Base-by-base conservation (phyloP, 2,329 filamentous ascomycete species). In the Fusarium equiseti region DNA sequence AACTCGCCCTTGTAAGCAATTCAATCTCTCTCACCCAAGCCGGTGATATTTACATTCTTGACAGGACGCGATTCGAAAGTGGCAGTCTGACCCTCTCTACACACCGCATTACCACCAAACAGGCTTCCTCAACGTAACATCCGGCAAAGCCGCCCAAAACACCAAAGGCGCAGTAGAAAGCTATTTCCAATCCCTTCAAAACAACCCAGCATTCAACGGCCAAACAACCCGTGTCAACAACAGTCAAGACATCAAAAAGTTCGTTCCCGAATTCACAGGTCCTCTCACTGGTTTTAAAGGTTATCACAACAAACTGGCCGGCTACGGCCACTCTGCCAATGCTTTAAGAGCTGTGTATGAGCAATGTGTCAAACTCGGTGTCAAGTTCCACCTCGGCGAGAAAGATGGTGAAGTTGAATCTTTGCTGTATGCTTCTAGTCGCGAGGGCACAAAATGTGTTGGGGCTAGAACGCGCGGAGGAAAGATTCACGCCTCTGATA, bases 51-150 rank as follows among this genome's bases (percentile, higher is more conserved):
- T n/a, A n/a, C n/a, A n/a, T n/a, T n/a, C n/a, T n/a, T n/a, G n/a
- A n/a, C 20, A 69, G 67, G 38, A 71, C 6, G 57, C 67, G 0
- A 70, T 70, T 1, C 62, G 62, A 2, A 68, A 68, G 10, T 70
- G 67, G 67, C 67, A 70, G 3, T 63, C 62, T 3, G 67, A 70
- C 12, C 67, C 67, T 0, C 49, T 70, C 3, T 70, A 70, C 20
- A 32, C 26, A 4, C 67, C 67, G 0, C 53, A 71, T 12, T 70
- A 70, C 12, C 66, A 71, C 5, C 51, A 70, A 38, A 70, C 67
- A 10, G 67, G 67, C 4, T 70, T 70, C 40, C 53, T 70, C 3
- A 70, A 70, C 4, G 67, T 70, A 5, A 70, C 67, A 3, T 70
- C 67, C 8, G 55, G 63, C 1, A 71, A 59, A 0, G 68, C 68